Evolutionary conservation across 495 filamentous ascomycete genomes (phyloP), one percentile per base, ranked within the genome.

Genomic region (Wilcoxina mikolae): DNA sequence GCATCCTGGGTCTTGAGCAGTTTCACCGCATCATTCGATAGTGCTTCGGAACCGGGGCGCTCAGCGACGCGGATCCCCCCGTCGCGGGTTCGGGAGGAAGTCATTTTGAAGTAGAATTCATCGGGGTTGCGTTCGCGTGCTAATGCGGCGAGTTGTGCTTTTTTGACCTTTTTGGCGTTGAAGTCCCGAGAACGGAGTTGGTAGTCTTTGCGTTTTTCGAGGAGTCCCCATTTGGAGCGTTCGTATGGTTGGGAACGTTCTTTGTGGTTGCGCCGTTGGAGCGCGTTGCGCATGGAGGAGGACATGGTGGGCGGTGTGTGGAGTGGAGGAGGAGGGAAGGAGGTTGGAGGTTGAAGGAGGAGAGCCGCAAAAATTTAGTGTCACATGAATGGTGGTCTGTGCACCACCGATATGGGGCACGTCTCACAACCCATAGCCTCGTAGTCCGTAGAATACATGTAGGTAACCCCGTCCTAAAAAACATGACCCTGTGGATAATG

Each of bases 81-180:
- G 57, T 83, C 79, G 53, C 78, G 76, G 0, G 66, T 69, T 33
- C 70, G 70, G 2, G 65, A 66, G 31, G 71, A 74, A 68, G 93
- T 76, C 91, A 98, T 98, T 23, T 81, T 83, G 65, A 86, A 95
- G 70, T 85, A 81, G 73, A 96, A 98, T 69, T 95, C 88, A 78
- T 98, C 91, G 38, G 89, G 87, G 68, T 98, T 96, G 58, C 86
- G 82, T 39, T 91, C 80, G 53, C 77, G 74, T 22, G 83, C 90
- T 70, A 94, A 95, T 56, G 82, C 74, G 58, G 80, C 76, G 17
- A 98, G 79, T 2, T 78, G 75, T 65, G 83, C 82, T 41, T 95
- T 73, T 26, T 82, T 79, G n/a, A 72, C 71, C 66, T 93, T 83
- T 67, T 98, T 96, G 60, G 69, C 70, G 65, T 86, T 87, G 77